Conservation (phyloP, 768 basidiomycete genomes). For the Trametes gibbosa region DNA sequence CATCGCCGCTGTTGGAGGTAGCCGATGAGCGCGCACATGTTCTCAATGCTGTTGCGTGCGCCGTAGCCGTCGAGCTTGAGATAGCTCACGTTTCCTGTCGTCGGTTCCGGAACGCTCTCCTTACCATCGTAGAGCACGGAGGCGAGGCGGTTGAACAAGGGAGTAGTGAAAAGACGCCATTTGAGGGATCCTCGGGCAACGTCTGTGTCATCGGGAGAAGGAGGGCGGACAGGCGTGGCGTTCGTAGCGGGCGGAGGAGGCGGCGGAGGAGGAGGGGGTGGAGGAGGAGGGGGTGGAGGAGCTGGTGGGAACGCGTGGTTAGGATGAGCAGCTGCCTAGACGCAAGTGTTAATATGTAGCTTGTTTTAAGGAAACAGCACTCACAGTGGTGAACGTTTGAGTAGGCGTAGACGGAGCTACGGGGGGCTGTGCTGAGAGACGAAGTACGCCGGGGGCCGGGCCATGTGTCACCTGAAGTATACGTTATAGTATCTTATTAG, state of each 20-base stretch:
- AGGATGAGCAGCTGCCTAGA: background rate
- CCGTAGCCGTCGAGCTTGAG: slow-evolving; percentile 10
- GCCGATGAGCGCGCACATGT: slow-evolving; percentile 10
- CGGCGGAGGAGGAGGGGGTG: background rate
- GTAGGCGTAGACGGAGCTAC: no score
- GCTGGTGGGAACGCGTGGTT: background rate
- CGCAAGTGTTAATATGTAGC: no score
- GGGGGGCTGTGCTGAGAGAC: no score
- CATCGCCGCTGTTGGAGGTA: background rate
- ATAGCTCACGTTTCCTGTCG: background rate
- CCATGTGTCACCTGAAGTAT: no score
- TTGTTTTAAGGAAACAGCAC: no score
- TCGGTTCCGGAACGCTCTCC: background rate
- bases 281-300: background rate
- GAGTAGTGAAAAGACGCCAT: slow-evolving; percentile 1
- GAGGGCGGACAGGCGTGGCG: background rate
- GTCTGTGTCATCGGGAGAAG: background rate
- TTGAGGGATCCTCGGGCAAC: background rate
- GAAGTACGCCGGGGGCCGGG: no score
- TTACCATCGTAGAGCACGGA: background rate
- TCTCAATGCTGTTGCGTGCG: slow-evolving; percentile 4
- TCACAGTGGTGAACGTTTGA: no score
- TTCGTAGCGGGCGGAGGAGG: background rate
- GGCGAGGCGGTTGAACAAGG: background rate
- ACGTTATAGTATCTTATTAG: no score